phyloP scores from a whole-genome alignment of 768 basidiomycete species.

The Russula sp. region DNA sequence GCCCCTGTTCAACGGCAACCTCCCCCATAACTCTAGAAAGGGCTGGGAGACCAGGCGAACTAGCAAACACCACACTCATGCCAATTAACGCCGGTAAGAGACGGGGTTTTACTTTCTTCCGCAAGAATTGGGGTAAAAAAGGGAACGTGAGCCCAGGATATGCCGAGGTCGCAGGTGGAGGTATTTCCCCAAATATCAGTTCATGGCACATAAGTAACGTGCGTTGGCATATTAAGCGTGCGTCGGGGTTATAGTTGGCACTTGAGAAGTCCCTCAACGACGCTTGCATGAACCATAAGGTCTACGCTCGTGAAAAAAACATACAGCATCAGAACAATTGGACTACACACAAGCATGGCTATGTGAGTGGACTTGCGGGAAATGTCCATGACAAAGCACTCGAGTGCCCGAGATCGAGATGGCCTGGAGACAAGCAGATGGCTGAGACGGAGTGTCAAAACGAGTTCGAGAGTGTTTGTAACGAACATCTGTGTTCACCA shows the following conservation, averaged over 20 bases:
- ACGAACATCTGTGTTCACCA: slow-evolving; percentile 41
- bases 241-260: slow-evolving; percentile 51
- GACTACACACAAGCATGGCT: slow-evolving; percentile 78
- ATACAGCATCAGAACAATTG: slow-evolving; percentile 19
- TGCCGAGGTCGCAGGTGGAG: slow-evolving; percentile 55
- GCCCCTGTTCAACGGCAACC: slow-evolving; percentile 86
- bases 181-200: slow-evolving; percentile 89
- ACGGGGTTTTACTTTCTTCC: slow-evolving; percentile 65
- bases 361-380: slow-evolving; percentile 91
- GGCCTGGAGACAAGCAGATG: slow-evolving; percentile 92
- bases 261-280: slow-evolving; percentile 73
- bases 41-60: slow-evolving; percentile 65
- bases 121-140: slow-evolving; percentile 40
- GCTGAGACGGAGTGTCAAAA: slow-evolving; percentile 38
- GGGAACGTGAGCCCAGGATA: slow-evolving; percentile 55
- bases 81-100: slow-evolving; percentile 75
- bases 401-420: slow-evolving; percentile 84
- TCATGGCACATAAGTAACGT: slow-evolving; percentile 88
- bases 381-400: slow-evolving; percentile 86
- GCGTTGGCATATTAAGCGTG: slow-evolving; percentile 88
- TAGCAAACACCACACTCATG: slow-evolving; percentile 73
- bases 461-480: slow-evolving; percentile 29
- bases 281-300: slow-evolving; percentile 98
- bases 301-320: slow-evolving; percentile 39
- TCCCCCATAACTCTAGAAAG: slow-evolving; percentile 70